Percentiles rank a stretch among this genome's conserved stretches.
phyloP scores from a whole-genome alignment of 1,139 yeast genomes.

The Pichia sp. region DNA sequence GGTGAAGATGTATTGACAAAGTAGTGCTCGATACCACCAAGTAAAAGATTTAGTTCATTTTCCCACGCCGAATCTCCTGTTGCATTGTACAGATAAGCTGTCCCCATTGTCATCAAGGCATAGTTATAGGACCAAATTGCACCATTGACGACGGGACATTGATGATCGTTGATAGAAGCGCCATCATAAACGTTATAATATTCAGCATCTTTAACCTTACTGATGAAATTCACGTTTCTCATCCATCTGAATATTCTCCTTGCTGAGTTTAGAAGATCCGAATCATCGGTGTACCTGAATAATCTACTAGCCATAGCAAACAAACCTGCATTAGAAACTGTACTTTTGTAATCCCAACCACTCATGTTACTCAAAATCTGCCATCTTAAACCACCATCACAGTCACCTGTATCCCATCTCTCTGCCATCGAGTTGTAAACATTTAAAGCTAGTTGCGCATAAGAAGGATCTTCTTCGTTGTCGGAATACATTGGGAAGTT shows the following conservation, averaged over 20 bases:
- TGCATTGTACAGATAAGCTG: constrained; percentile 71
- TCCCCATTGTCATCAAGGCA: constrained; percentile 72
- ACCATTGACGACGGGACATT: constrained; percentile 53
- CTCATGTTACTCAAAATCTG: constrained; percentile 92
- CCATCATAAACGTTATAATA: constrained; percentile 71
- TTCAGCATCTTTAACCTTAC: constrained; percentile 21
- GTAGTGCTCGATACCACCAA: constrained; percentile 47
- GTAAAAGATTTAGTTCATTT: constrained; percentile 43
- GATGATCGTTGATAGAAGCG: constrained; percentile 41
- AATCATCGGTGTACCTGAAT: constrained; percentile 71
- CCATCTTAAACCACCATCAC: constrained; percentile 93
- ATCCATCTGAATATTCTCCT: constrained; percentile 81
- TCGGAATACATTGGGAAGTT: constrained; percentile 66
- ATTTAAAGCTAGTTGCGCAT: constrained; percentile 73
- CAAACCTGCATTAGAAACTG: constrained; percentile 84
- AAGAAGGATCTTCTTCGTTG: constrained; percentile 38
- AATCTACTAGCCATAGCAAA: constrained; percentile 85
- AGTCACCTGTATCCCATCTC: constrained; percentile 71
- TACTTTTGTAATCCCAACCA: constrained; percentile 86
- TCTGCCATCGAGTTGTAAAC: constrained; percentile 84
- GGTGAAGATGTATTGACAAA: constrained; percentile 32
- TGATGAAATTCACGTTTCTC: constrained; percentile 47
- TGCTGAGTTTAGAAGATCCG: constrained; percentile 59
- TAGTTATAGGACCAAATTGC: constrained; percentile 89
- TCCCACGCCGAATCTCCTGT: constrained; percentile 65